phyloP scores from a whole-genome alignment of 345 rosid species.

The Abelmoschus esculentus region DNA sequence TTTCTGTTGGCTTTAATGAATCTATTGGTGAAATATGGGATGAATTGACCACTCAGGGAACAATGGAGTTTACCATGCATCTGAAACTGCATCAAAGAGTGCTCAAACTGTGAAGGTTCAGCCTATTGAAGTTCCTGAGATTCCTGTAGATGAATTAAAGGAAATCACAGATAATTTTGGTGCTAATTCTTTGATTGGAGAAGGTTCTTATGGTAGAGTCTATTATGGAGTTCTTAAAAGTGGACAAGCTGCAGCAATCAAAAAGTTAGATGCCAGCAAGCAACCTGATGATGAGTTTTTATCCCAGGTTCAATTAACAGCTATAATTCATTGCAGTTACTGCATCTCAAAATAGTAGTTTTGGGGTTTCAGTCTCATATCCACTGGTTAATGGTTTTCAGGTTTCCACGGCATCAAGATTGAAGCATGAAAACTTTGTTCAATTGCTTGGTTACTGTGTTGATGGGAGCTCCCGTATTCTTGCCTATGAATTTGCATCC shows the following conservation, averaged over 20 bases:
- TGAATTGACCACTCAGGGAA: conserved; percentile 27
- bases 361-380: not conserved
- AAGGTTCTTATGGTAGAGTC: conserved; percentile 78
- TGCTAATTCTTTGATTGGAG: conserved; percentile 52
- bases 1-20: too few species aligned
- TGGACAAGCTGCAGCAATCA: conserved; percentile 14
- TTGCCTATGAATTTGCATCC: conserved; percentile 3
- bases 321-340: not conserved
- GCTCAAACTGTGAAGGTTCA: conserved; percentile 49
- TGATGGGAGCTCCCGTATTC: conserved; percentile 60
- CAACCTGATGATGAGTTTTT: conserved; percentile 49
- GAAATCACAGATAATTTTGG: conserved; percentile 58
- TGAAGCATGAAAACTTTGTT: conserved; percentile 66
- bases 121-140: conserved; percentile 68
- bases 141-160: conserved; percentile 42
- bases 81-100: conserved; percentile 52
- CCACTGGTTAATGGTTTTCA: conserved; percentile 15
- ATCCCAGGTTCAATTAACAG: conserved; percentile 29
- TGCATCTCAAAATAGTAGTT: not conserved
- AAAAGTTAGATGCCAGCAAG: too few species aligned
- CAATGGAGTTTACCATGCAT: conserved; percentile 36
- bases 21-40: too few species aligned
- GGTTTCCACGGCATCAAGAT: conserved; percentile 78
- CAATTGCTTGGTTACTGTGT: conserved; percentile 68
- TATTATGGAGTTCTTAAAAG: conserved; percentile 44